These are phyloP conservation scores for Oryza glaberrima DNA, from an alignment of 176 grass and related monocot genomes.

Conservation along the genomic window DNA sequence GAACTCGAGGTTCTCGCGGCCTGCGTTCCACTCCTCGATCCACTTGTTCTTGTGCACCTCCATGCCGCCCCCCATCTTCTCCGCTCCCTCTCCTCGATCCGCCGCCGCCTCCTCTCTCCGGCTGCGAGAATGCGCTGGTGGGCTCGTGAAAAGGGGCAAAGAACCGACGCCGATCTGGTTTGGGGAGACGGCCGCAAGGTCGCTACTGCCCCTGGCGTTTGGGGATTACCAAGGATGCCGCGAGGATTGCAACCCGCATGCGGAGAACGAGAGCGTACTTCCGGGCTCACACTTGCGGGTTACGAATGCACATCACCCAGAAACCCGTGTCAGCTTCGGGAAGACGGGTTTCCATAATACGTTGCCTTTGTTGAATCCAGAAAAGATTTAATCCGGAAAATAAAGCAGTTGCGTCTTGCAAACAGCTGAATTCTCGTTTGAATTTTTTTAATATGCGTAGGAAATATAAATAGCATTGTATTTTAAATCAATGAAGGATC, in stretches of 20 bases:
- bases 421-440: too few species aligned
- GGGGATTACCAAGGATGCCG: not conserved
- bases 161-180: not conserved
- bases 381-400: too few species aligned
- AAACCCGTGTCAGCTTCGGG: not conserved
- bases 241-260: too few species aligned
- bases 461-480: too few species aligned
- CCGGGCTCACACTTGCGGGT: too few species aligned
- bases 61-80: constrained; percentile 79
- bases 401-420: too few species aligned
- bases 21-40: constrained; percentile 79
- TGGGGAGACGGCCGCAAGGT: constrained; percentile 8
- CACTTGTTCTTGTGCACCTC: constrained; percentile 82
- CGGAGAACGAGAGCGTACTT: too few species aligned
- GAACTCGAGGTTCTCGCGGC: constrained; percentile 70
- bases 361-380: too few species aligned
- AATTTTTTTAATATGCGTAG: too few species aligned
- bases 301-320: too few species aligned
- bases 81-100: constrained; percentile 10
- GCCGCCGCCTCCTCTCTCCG: not conserved
- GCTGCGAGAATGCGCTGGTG: constrained; percentile 19
- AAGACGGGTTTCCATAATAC: not conserved
- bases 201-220: not conserved
- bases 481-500: too few species aligned
- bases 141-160: constrained; percentile 18